Evolutionary conservation across 2,329 filamentous ascomycete genomes (phyloP), one percentile per base, ranked within the genome.

Genomic region (Xylaria sp.): DNA sequence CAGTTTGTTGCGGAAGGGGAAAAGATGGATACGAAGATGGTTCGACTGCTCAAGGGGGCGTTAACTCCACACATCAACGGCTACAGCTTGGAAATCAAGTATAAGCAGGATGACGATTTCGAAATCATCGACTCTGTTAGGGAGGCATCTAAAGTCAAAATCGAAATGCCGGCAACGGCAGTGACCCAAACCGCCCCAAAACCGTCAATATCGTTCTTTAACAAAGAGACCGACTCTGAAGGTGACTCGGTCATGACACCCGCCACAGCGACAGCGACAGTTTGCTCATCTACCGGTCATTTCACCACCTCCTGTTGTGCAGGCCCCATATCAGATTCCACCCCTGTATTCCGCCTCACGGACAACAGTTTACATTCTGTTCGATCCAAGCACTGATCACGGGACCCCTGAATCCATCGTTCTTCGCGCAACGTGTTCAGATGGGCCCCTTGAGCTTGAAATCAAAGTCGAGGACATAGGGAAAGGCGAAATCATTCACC

Each of bases 1-100:
- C 58, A 67, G 40, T 67, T 63, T 28, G 57, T 65, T 14, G 46
- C 54, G 2, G 53, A 51, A 17, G 51, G 57, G 1, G 65, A 67
- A 40, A 50, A 45, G 25, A 67, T 61, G 53, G 46, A 66, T 55
- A 62, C 5, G 52, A 67, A 67, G 21, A 57, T 66, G 57, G 45
- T 63, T 7, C 63, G 51, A 43, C 46, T 67, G 3, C 63, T 66
- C 5, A 65, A 63, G 37, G 63, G 54, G 11, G 65, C 63, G 17
- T 33, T 65, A 25, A 63, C 35, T 12, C 63, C 63, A 6, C 65
- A 56, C 9, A 53, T 63, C 17, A 28, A 55, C 17, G 47, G 66
- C 19, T 63, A 58, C 31, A 57, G 35, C 23, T 37, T 67, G 19
- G 53, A 61, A 45, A 19, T 63, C 6, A 63, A 59, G 37, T 67